These are phyloP conservation scores for Talaromyces verruculosus DNA, from an alignment of 2,329 filamentous ascomycete species.

Conservation along the genomic window DNA sequence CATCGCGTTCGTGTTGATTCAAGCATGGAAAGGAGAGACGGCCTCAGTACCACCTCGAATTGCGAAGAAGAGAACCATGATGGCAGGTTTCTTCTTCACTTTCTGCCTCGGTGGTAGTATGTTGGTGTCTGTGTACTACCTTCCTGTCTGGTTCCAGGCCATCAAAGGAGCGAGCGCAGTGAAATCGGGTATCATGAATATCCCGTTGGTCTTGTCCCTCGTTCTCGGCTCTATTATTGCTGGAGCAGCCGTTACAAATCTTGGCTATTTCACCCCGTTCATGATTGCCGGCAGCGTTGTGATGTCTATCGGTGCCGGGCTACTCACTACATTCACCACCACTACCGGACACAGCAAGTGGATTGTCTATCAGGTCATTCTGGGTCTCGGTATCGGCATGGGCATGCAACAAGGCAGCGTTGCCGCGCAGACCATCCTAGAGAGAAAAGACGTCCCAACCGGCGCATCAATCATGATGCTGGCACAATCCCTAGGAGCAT, in stretches of 20 bases:
- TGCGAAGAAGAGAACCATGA: slow-evolving; percentile 46
- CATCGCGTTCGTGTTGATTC: slow-evolving; percentile 41
- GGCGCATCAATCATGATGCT: slow-evolving; percentile 41
- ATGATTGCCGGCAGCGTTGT: slow-evolving; percentile 37
- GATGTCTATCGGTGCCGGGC: slow-evolving; percentile 36
- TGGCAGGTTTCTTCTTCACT: slow-evolving; percentile 41
- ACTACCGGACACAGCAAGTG: slow-evolving; percentile 35
- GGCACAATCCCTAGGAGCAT: slow-evolving; percentile 38
- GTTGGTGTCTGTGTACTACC: slow-evolving; percentile 49
- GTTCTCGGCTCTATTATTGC: slow-evolving; percentile 31
- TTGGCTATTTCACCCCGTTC: slow-evolving; percentile 45
- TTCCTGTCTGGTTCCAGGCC: slow-evolving; percentile 49
- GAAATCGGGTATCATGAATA: slow-evolving; percentile 41
- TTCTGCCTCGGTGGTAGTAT: slow-evolving; percentile 47
- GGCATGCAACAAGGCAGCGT: slow-evolving; percentile 40
- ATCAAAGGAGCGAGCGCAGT: slow-evolving; percentile 38
- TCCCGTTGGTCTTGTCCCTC: slow-evolving; percentile 40
- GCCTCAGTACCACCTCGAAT: slow-evolving; percentile 50
- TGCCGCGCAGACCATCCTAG: slow-evolving; percentile 37
- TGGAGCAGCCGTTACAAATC: slow-evolving; percentile 32
- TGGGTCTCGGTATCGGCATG: slow-evolving; percentile 38
- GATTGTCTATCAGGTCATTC: slow-evolving; percentile 43
- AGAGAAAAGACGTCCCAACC: slow-evolving; percentile 34
- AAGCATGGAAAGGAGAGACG: slow-evolving; percentile 41
- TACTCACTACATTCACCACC: slow-evolving; percentile 38